phyloP scores from a whole-genome alignment of 768 basidiomycete species.

The Mycena capillaripes region DNA sequence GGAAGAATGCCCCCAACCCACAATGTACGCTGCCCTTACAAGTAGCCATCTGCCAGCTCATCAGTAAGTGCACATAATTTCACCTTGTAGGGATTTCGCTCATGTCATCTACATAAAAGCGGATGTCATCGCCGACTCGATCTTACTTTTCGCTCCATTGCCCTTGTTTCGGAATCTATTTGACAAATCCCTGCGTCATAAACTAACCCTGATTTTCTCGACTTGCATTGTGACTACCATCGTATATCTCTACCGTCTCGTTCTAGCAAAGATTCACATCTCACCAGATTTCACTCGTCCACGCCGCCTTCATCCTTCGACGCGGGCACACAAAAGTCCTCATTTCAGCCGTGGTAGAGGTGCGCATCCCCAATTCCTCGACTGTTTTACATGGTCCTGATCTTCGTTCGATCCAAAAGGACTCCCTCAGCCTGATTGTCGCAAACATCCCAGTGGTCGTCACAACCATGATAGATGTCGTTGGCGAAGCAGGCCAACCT shows the following conservation, averaged over 20 bases:
- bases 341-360: conserved; percentile 61
- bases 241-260: conserved; percentile 36
- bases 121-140: conserved; percentile 59
- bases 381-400: too few species aligned
- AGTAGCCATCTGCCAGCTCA: conserved; percentile 66
- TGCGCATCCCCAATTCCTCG: conserved; percentile 22
- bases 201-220: conserved; percentile 67
- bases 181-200: conserved; percentile 53
- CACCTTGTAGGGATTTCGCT: conserved; percentile 13
- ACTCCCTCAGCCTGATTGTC: conserved; percentile 53
- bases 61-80: conserved; percentile 54
- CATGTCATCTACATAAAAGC: too few species aligned
- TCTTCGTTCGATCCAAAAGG: conserved; percentile 38
- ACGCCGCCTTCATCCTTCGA: conserved; percentile 56
- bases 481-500: conserved; percentile 7
- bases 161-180: conserved; percentile 59
- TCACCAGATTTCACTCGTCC: conserved; percentile 54
- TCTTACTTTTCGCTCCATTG: conserved; percentile 62
- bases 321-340: conserved; percentile 46
- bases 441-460: conserved; percentile 56
- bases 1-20: conserved; percentile 53
- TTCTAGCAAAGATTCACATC: background rate
- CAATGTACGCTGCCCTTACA: conserved; percentile 60
- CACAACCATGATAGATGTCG: conserved; percentile 42
- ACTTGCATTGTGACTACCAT: conserved; percentile 65